Evolutionary conservation across 176 grass and related monocot genomes (phyloP).

Genomic region (Eremochloa ophiuroides): DNA sequence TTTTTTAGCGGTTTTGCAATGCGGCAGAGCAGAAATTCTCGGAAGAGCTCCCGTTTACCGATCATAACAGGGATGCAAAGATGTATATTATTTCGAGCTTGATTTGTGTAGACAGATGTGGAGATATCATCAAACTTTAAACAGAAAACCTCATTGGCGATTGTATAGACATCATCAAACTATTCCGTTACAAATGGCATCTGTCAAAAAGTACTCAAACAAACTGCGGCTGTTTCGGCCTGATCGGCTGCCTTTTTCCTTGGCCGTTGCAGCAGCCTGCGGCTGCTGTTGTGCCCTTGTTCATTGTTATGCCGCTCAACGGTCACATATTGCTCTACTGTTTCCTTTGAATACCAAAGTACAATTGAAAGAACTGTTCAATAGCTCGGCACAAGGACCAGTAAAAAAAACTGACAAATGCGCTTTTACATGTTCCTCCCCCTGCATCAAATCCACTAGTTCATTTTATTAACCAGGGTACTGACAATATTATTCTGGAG

Average conservation of each 20-base stretch:
- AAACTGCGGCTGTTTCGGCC: too few relatives aligned
- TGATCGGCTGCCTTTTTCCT: too few relatives aligned
- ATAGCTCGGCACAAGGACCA: neutral
- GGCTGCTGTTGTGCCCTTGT: too few relatives aligned
- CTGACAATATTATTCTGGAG: neutral
- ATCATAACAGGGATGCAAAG: neutral
- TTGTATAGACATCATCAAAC: neutral
- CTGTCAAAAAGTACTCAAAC: neutral
- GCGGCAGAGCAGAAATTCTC: neutral
- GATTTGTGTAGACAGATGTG: too few relatives aligned
- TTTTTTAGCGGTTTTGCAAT: neutral
- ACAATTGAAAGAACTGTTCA: neutral
- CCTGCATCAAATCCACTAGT: neutral
- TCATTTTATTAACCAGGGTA: neutral
- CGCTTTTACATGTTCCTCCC: neutral
- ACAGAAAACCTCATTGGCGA: neutral
- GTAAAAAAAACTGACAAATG: neutral
- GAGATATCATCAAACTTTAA: neutral
- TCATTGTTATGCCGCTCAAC: too few relatives aligned
- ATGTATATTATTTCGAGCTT: neutral
- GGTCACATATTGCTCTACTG: too few relatives aligned
- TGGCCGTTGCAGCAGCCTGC: too few relatives aligned
- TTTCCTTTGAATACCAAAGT: too few relatives aligned
- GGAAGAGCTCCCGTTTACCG: neutral
- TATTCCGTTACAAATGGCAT: neutral